A percentile compares a stretch with the other conserved stretches of the same genome.
Evolutionary conservation across 208 protist species (phyloP).

Genomic region (Angomonas deanei): DNA sequence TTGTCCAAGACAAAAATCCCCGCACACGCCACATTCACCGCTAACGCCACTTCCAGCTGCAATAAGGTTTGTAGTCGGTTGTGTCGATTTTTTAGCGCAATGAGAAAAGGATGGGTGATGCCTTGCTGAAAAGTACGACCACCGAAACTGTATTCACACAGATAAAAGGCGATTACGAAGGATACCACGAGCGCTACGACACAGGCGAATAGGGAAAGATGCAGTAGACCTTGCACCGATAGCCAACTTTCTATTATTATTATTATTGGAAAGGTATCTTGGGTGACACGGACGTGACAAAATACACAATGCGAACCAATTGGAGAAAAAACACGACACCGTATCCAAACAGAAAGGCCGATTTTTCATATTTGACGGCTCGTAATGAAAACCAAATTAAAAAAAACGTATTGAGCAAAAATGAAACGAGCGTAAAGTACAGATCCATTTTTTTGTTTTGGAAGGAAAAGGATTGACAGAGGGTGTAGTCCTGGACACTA

Average conservation of each 20-base stretch:
- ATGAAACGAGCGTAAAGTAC: neutral
- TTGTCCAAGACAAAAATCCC: constrained; percentile 33
- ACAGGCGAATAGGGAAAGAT: constrained; percentile 1
- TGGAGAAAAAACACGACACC: constrained; percentile 37
- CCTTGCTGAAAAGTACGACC: constrained; percentile 53
- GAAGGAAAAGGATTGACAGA: neutral
- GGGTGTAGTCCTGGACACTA: neutral
- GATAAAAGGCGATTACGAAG: constrained; percentile 12
- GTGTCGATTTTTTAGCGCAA: constrained; percentile 21
- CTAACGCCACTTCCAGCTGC: constrained; percentile 45
- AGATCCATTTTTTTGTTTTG: neutral
- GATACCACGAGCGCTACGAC: constrained; percentile 15
- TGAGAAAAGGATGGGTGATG: constrained; percentile 25
- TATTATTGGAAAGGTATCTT: too few relatives aligned
- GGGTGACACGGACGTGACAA: constrained; percentile 18
- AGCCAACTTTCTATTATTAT: too few relatives aligned
- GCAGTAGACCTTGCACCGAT: too few relatives aligned
- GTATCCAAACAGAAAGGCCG: constrained; percentile 39
- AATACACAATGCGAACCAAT: constrained; percentile 32
- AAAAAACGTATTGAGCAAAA: constrained; percentile 31
- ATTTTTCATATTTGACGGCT: constrained; percentile 48
- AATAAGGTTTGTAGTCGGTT: constrained; percentile 42
- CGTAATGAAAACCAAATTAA: constrained; percentile 35
- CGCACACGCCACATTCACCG: constrained; percentile 30
- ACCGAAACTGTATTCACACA: constrained; percentile 41